A percentile compares a stretch with the other conserved stretches of the same genome.
phyloP scores from a whole-genome alignment of 768 basidiomycete species.

The Mycena alexandri region DNA sequence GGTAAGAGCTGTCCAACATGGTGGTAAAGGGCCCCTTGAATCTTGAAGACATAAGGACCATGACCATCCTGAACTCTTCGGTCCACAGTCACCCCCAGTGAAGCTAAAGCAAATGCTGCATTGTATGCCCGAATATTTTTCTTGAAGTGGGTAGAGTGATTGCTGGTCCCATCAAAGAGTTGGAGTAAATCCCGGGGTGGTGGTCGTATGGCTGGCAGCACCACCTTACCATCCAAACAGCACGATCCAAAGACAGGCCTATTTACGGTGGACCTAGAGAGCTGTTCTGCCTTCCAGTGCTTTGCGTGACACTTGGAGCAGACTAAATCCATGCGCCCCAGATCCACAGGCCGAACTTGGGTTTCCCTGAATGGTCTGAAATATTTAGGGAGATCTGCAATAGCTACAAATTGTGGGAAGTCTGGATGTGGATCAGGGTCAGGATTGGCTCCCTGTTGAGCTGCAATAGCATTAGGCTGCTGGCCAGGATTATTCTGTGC shows the following conservation, averaged over 20 bases:
- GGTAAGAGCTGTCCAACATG: constrained; percentile 45
- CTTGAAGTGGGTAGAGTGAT: constrained; percentile 40
- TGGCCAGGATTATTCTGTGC: too few species aligned
- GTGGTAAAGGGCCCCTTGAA: constrained; percentile 51
- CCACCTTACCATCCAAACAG: constrained; percentile 52
- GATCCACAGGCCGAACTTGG: too few species aligned
- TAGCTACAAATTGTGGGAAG: too few species aligned
- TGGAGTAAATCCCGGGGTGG: constrained; percentile 42
- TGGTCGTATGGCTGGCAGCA: constrained; percentile 39
- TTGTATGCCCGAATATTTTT: constrained; percentile 52
- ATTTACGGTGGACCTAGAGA: constrained; percentile 29
- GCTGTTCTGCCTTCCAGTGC: constrained; percentile 51
- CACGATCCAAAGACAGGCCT: constrained; percentile 50
- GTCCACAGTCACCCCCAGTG: constrained; percentile 44
- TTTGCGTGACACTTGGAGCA: too few species aligned
- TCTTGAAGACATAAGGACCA: constrained; percentile 45
- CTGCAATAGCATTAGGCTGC: too few species aligned
- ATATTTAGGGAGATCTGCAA: too few species aligned
- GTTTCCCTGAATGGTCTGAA: too few species aligned
- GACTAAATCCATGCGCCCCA: too few species aligned
- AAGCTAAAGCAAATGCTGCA: constrained; percentile 50
- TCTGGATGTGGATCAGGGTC: too few species aligned
- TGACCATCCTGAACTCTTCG: constrained; percentile 32
- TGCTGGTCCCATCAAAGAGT: constrained; percentile 37
- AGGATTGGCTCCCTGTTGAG: too few species aligned